Evolutionary conservation across 306 rosid genomes (phyloP), one percentile per base, ranked within the genome.

Genomic region (Biancaea sappan): DNA sequence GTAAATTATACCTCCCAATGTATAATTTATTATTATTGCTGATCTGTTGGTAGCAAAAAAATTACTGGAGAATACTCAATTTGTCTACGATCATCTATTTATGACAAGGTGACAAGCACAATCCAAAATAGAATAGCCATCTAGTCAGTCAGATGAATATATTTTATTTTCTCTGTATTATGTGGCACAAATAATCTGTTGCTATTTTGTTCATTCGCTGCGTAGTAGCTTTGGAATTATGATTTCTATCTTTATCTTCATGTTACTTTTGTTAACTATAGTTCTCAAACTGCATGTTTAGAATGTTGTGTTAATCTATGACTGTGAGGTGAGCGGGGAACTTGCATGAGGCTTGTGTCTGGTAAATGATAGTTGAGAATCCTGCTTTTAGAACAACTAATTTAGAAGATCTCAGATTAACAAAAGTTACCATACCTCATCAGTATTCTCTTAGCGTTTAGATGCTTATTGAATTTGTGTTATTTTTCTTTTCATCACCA

Each of bases 381-480:
- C 19, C 50, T 43, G 48, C n/a, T 12, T 34, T 43, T 43, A 43
- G 18, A 11, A 1, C 2, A 44, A 44, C 14, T n/a, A n/a, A n/a
- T n/a, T n/a, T n/a, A n/a, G n/a, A 40, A 10, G 6, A 15, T 44
- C 14, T 44, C 50, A 14, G 3, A 15, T 13, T 14, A 32, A 41
- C n/a, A 66, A 44, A 44, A 44, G 19, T 9, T 6, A 29, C 44
- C 21, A 51, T 35, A 12, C 51, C 0, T 35, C 21, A 11, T 51
- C 26, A 14, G 29, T 35, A 14, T 70, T 22, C 52, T 54, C 25
- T 34, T 58, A 15, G 2, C 71, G 28, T 73, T 18, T 73, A 22
- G 52, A 58, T 67, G 62, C 64, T 9, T 59, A 35, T 58, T 32
- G 29, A 68, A 68, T 58, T 67, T 37, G 2, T 16, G 37, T 44